Percentiles rank a stretch among this genome's conserved stretches.
Conservation (phyloP, 129 eudicot genomes). For the Tagetes patula region DNA sequence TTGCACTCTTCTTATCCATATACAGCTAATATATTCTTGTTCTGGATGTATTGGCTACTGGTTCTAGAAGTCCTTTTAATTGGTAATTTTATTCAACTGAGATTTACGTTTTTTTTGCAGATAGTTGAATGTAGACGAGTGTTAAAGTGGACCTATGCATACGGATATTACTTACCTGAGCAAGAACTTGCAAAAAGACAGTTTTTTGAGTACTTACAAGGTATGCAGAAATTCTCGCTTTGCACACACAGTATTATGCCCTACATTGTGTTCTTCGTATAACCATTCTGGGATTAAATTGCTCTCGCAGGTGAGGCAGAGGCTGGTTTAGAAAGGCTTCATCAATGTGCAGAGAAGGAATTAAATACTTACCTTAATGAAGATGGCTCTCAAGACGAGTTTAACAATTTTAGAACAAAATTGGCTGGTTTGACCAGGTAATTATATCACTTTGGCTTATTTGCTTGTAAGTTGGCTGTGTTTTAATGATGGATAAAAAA, state of each 20-base stretch:
- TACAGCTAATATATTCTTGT: background rate
- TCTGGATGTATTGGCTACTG: background rate
- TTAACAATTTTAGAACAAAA: conserved; percentile 57
- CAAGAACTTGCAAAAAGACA: conserved; percentile 22
- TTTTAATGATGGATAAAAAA: background rate
- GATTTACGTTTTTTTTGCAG: conserved; percentile 23
- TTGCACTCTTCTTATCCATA: no score
- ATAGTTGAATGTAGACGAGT: conserved; percentile 47
- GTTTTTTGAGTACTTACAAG: conserved; percentile 41
- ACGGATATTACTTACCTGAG: conserved; percentile 35
- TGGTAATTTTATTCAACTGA: background rate
- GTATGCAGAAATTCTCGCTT: background rate
- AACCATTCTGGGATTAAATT: background rate
- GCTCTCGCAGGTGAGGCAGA: conserved; percentile 30
- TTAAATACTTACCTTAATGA: conserved; percentile 33
- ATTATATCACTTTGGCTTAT: background rate
- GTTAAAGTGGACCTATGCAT: conserved; percentile 39
- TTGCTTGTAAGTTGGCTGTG: background rate
- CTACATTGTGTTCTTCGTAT: background rate
- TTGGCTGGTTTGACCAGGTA: conserved; percentile 64
- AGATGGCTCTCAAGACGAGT: conserved; percentile 33
- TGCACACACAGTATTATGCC: background rate
- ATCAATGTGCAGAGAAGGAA: conserved; percentile 74
- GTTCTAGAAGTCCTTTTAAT: background rate
- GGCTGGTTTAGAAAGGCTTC: conserved; percentile 44